Conservation (phyloP, 805 yeast species). For the Jamesozyma lodderae region DNA sequence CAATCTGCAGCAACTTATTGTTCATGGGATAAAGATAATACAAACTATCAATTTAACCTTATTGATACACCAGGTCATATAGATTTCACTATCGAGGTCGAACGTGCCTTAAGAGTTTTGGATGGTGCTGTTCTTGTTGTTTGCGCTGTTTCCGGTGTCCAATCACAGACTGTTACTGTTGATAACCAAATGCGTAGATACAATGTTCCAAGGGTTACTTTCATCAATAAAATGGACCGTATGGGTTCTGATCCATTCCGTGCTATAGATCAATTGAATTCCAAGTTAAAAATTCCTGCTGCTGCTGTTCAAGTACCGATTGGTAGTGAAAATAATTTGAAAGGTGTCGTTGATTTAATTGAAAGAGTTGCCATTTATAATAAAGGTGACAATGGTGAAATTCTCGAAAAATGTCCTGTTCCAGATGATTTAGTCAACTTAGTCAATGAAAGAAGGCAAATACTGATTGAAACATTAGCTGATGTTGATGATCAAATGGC, state of each 20-base stretch:
- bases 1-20: slow-evolving; percentile 99
- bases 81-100: slow-evolving; percentile 97
- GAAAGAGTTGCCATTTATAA: slow-evolving; percentile 80
- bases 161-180: slow-evolving; percentile 96
- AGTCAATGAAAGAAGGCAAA: slow-evolving; percentile 81
- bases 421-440: slow-evolving; percentile 75
- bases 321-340: slow-evolving; percentile 78
- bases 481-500: slow-evolving; percentile 98
- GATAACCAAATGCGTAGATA: slow-evolving; percentile 98
- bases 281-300: slow-evolving; percentile 83
- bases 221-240: slow-evolving; percentile 97
- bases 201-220: slow-evolving; percentile 92
- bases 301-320: slow-evolving; percentile 98
- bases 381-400: slow-evolving; percentile 87
- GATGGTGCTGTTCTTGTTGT: slow-evolving; percentile 98
- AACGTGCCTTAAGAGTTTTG: slow-evolving; percentile 92
- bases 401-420: slow-evolving; percentile 51
- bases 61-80: slow-evolving; percentile 99
- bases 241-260: slow-evolving; percentile 98
- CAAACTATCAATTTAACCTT: slow-evolving; percentile 77
- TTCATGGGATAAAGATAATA: slow-evolving; percentile 75
- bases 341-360: slow-evolving; percentile 88
- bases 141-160: slow-evolving; percentile 98
- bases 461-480: slow-evolving; percentile 87
- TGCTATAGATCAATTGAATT: slow-evolving; percentile 84